Conservation (phyloP, 1,284 basidiomycete genomes). For the Sanghuangporus baumii region DNA sequence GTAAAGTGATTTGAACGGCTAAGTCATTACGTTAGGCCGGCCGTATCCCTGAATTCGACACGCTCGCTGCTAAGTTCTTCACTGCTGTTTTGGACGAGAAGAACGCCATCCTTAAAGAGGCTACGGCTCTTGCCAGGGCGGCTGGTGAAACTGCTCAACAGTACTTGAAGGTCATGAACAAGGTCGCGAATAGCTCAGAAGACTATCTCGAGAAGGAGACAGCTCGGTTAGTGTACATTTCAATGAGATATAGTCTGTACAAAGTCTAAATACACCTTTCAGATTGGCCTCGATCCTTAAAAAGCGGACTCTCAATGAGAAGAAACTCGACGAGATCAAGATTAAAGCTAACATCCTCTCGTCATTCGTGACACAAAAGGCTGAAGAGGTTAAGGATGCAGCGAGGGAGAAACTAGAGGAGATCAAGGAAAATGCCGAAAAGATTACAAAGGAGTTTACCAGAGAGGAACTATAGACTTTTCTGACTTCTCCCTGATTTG, state of each 20-base stretch:
- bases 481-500: slow-evolving; percentile 21
- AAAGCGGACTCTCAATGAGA: slow-evolving; percentile 67
- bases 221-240: slow-evolving; percentile 53
- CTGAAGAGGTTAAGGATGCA: slow-evolving; percentile 24
- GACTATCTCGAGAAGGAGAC: slow-evolving; percentile 85
- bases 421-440: slow-evolving; percentile 17
- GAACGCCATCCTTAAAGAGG: slow-evolving; percentile 60
- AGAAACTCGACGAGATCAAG: slow-evolving; percentile 92
- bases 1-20: neutral
- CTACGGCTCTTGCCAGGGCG: slow-evolving; percentile 39
- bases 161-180: slow-evolving; percentile 91
- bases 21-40: slow-evolving; percentile 54
- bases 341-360: slow-evolving; percentile 85
- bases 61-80: slow-evolving; percentile 76
- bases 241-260: neutral
- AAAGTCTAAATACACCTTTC: slow-evolving; percentile 2
- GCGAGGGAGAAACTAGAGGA: slow-evolving; percentile 13
- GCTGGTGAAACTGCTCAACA: slow-evolving; percentile 60
- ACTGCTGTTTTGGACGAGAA: slow-evolving; percentile 50
- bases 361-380: slow-evolving; percentile 60
- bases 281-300: slow-evolving; percentile 67
- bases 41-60: slow-evolving; percentile 73
- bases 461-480: slow-evolving; percentile 35
- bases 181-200: slow-evolving; percentile 68
- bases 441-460: slow-evolving; percentile 34